These are phyloP conservation scores for Myriosclerotinia curreyana DNA, from an alignment of 2,329 filamentous ascomycete genomes.

Conservation along the genomic window DNA sequence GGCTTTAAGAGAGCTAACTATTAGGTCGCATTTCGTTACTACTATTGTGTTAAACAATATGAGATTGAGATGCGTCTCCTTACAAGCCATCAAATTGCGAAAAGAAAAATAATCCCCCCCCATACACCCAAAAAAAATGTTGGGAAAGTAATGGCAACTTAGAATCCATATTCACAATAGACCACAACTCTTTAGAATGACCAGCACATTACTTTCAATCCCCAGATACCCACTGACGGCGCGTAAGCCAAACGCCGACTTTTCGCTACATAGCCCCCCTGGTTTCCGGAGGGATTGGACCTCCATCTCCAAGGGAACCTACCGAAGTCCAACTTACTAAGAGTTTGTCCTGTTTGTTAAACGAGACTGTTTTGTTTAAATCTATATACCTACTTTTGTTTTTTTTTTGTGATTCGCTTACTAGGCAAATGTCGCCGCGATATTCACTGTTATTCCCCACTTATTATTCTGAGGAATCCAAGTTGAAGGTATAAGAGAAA, in stretches of 20 bases:
- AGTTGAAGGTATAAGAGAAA: too few species aligned
- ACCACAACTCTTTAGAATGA: neutral
- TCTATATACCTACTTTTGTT: neutral
- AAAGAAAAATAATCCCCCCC: neutral
- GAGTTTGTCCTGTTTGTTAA: neutral
- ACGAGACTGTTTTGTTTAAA: neutral
- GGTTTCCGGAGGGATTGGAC: neutral
- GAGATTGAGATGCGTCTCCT: too few species aligned
- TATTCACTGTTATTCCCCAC: too few species aligned
- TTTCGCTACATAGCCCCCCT: neutral
- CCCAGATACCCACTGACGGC: neutral
- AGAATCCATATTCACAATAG: neutral
- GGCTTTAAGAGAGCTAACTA: too few species aligned
- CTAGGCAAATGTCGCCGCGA: neutral
- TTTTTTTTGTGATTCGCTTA: neutral
- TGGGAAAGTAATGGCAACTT: neutral
- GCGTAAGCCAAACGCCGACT: neutral
- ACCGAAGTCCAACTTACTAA: neutral
- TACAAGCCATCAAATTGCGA: neutral
- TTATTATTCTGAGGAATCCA: too few species aligned
- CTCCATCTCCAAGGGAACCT: neutral
- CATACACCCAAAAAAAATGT: too few species aligned
- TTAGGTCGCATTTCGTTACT: neutral
- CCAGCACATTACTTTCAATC: neutral
- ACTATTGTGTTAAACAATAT: neutral